Base-by-base conservation (phyloP, 495 filamentous ascomycete genomes). In the Xylaria longipes region DNA sequence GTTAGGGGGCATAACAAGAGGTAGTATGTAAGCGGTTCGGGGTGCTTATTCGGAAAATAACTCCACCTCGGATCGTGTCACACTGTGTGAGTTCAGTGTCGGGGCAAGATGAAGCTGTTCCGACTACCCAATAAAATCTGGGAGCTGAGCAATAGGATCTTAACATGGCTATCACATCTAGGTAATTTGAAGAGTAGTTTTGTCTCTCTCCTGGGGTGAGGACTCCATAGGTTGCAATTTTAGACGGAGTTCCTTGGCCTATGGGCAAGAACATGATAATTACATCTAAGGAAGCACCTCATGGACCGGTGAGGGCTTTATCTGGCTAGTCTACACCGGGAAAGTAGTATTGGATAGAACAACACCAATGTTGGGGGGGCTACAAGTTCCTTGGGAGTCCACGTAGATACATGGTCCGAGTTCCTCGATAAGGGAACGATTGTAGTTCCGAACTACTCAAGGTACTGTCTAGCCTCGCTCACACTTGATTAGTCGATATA, bases 31-130 rank as follows among this genome's bases (percentile, higher is more conserved):
- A 31, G n/a, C 54, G 48, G 62, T 58, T 33, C 29, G 43, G 58
- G 35, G 58, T 70, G 37, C 60, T 43, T n/a, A 31, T 20, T 66
- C 69, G 69, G 62, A 71, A 71, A 66, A 50, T 60, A 71, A 65
- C 48, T 41, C 48, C 50, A 63, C 64, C n/a, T 68, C 41, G 27
- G 37, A 56, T 68, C 46, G 64, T 68, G 62, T 52, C 54, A 72
- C 70, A 68, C 52, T 52, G 70, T 63, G 64, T 72, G 54, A 68
- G 52, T 64, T 56, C 65, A 63, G 25, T 68, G 31, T 46, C 46
- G 56, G 70, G 14, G 54, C 29, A 45, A 63, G 45, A 50, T 39
- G 64, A 62, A 45, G 39, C 52, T 66, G 46, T 60, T 66, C 69
- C 48, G 69, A 58, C 35, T 39, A 39, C 43, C 69, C 48, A 65